phyloP scores from a whole-genome alignment of 169 alveolate genomes.

The Perkinsus olseni region DNA sequence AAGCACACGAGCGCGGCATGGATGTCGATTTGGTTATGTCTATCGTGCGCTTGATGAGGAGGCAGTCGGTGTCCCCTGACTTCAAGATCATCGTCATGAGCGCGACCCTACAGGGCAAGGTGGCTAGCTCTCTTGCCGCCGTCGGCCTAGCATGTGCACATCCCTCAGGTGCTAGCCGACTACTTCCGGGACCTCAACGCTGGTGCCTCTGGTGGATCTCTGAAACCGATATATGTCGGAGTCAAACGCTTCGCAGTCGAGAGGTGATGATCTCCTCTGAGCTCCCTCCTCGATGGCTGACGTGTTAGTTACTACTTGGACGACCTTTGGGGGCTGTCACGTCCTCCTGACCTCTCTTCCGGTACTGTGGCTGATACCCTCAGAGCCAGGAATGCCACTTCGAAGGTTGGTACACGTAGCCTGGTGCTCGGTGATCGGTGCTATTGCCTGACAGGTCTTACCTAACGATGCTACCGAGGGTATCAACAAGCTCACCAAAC shows the following conservation, averaged over 20 bases:
- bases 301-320: neutral
- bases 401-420: neutral
- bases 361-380: neutral
- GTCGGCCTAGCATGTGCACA: neutral
- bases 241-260: slow-evolving; percentile 31
- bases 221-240: slow-evolving; percentile 24
- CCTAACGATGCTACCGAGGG: neutral
- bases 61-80: slow-evolving; percentile 12
- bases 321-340: neutral
- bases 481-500: neutral
- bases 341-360: neutral
- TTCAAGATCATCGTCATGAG: slow-evolving; percentile 41
- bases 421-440: neutral
- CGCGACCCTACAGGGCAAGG: slow-evolving; percentile 41
- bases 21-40: slow-evolving; percentile 36
- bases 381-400: neutral
- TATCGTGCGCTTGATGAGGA: neutral
- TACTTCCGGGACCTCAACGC: neutral
- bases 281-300: neutral
- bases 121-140: slow-evolving; percentile 13
- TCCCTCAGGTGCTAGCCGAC: neutral
- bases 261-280: neutral
- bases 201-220: neutral
- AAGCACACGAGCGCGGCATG: slow-evolving; percentile 44
- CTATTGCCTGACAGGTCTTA: neutral